Evolutionary conservation across 768 basidiomycete species (phyloP).

Genomic region (Termitomyces sp.): DNA sequence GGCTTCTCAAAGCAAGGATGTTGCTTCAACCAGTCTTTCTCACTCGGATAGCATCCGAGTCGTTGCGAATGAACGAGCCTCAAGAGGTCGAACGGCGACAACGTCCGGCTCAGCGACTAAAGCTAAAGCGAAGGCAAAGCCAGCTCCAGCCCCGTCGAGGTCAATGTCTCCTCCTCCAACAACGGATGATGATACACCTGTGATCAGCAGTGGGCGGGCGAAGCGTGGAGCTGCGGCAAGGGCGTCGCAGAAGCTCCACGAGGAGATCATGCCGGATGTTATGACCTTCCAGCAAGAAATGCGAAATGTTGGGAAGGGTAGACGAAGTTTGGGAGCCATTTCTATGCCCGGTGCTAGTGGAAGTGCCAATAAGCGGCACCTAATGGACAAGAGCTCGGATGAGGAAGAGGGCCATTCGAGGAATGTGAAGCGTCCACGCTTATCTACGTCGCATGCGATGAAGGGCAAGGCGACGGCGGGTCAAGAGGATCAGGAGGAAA

Average conservation of each 20-base stretch:
- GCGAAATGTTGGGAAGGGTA: constrained; percentile 37
- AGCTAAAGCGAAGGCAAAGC: constrained; percentile 12
- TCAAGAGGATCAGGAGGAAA: constrained; percentile 13
- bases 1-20: constrained; percentile 2
- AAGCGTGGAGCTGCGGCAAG: constrained; percentile 42
- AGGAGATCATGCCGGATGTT: constrained; percentile 78
- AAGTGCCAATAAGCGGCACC: constrained; percentile 15
- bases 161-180: constrained; percentile 15
- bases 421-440: constrained; percentile 9
- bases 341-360: constrained; percentile 12
- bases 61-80: constrained; percentile 22
- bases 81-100: constrained; percentile 12
- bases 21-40: constrained; percentile 1
- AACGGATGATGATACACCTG: constrained; percentile 10
- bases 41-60: constrained; percentile 27
- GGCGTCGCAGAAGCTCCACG: constrained; percentile 50
- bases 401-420: constrained; percentile 8
- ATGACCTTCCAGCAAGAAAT: constrained; percentile 66
- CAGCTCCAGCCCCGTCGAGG: neutral
- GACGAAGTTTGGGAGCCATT: constrained; percentile 29
- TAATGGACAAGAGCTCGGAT: constrained; percentile 6
- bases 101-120: constrained; percentile 11
- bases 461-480: constrained; percentile 13
- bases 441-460: constrained; percentile 13
- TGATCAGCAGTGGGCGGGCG: constrained; percentile 16